Evolutionary conservation across 164 flowering plant species (phyloP).

Genomic region (Pachysandra terminalis): DNA sequence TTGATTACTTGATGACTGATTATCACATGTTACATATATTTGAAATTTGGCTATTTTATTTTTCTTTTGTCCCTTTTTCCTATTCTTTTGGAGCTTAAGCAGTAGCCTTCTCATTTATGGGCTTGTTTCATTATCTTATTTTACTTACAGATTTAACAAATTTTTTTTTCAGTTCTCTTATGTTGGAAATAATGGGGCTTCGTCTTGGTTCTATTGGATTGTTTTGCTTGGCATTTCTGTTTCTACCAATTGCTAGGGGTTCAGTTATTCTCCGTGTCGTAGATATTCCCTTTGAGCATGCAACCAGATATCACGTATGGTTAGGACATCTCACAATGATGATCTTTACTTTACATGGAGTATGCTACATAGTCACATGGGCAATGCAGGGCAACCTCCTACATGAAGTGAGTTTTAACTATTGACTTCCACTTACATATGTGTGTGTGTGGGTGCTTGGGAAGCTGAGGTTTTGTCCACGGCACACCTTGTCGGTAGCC

Average conservation of each 20-base stretch:
- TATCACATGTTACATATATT: neutral
- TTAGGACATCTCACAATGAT: constrained; percentile 90
- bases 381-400: constrained; percentile 54
- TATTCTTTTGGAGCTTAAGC: neutral
- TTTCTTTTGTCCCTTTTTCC: neutral
- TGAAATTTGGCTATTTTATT: neutral
- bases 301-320: constrained; percentile 93
- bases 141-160: neutral
- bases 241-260: constrained; percentile 85
- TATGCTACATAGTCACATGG: constrained; percentile 63
- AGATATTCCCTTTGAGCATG: constrained; percentile 95
- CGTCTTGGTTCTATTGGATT: constrained; percentile 69
- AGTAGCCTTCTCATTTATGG: neutral
- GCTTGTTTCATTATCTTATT: neutral
- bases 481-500: too few relatives aligned
- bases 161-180: constrained; percentile 42
- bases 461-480: too few relatives aligned
- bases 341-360: constrained; percentile 71
- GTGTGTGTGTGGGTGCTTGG: too few relatives aligned
- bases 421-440: constrained; percentile 1
- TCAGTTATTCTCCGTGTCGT: constrained; percentile 79
- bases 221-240: constrained; percentile 74
- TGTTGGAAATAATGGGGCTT: constrained; percentile 56
- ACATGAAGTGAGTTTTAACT: constrained; percentile 46
- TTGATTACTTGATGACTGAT: too few relatives aligned